Base-by-base conservation (phyloP, 306 rosid genomes). In the Ochetophila trinervis region DNA sequence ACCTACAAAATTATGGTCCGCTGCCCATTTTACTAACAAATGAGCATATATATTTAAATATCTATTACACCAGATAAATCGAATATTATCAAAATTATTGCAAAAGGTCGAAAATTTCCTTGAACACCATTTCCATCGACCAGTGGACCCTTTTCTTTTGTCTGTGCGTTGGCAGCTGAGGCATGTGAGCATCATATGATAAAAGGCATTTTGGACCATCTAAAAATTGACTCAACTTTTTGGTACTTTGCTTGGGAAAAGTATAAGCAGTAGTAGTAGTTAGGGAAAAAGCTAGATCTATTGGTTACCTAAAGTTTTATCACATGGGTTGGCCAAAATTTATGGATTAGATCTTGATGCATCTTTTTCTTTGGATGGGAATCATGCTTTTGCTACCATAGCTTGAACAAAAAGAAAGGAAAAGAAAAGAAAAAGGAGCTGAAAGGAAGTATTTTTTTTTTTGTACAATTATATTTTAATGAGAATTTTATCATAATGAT, bases 201-300 rank as follows among this genome's bases (percentile, higher is more conserved):
- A 82, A 72, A 49, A 44, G 52, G 45, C 45, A 40, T 40, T 71
- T 22, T 51, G 87, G 87, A 79, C 87, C 84, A 82, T 82, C 51
- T 34, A 36, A 57, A 65, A 77, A 62, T 60, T 76, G 79, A 84
- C 69, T 57, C 32, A 71, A 15, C 20, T 21, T 67, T 69, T 85
- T 85, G 56, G 72, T 70, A 66, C 66, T 77, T 74, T 79, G 74
- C 79, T 72, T 67, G 20, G 55, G 57, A 27, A 79, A 78, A 81
- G 81, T 56, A 69, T 23, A 62, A 73, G 53, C 20, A 75, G 82
- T 27, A 27, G 32, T 27, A 27, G 32, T 27, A 27, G 32, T 27
- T 27, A 27, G 32, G 4, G 32, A 27, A 60, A 69, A 70, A 77
- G 58, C 42, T 56, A 36, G 61, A 69, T 55, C 53, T 58, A 62